phyloP scores from a whole-genome alignment of 2,329 filamentous ascomycete species.

The Ceratocystis huliohia region DNA sequence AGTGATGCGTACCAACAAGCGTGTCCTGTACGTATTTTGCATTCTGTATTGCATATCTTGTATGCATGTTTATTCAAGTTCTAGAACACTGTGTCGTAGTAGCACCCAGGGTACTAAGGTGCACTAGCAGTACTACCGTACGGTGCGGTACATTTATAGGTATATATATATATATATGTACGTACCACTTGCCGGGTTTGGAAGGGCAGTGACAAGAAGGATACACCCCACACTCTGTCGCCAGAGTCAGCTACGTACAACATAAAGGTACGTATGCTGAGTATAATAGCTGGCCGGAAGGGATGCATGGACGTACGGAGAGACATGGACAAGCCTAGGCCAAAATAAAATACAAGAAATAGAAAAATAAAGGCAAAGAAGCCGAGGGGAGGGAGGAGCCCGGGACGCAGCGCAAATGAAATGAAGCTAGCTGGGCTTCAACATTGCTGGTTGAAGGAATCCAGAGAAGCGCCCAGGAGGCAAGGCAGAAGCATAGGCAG shows the following conservation, averaged over 20 bases:
- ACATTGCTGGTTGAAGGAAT: no score
- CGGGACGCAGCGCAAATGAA: no score
- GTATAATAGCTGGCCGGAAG: neutral
- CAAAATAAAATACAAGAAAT: neutral
- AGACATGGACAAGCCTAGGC: neutral
- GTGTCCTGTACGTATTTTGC: neutral
- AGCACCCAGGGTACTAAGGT: neutral
- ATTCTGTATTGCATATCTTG: neutral
- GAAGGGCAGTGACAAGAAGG: neutral
- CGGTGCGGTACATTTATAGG: neutral
- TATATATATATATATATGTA: neutral
- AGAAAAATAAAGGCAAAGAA: no score
- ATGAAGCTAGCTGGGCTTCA: neutral
- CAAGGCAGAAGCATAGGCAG: neutral
- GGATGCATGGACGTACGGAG: slow-evolving; percentile 1
- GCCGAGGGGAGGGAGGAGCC: no score
- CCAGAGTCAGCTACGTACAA: neutral
- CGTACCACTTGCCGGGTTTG: neutral
- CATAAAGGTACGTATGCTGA: neutral
- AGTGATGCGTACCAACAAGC: neutral
- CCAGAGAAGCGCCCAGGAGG: no score
- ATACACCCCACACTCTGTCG: neutral
- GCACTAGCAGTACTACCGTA: no score
- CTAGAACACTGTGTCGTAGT: slow-evolving; percentile 1
- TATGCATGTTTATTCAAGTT: neutral